Percentiles rank a stretch among this genome's conserved stretches.
phyloP scores from a whole-genome alignment of 768 basidiomycete genomes.

The Coprinopsis sp. region DNA sequence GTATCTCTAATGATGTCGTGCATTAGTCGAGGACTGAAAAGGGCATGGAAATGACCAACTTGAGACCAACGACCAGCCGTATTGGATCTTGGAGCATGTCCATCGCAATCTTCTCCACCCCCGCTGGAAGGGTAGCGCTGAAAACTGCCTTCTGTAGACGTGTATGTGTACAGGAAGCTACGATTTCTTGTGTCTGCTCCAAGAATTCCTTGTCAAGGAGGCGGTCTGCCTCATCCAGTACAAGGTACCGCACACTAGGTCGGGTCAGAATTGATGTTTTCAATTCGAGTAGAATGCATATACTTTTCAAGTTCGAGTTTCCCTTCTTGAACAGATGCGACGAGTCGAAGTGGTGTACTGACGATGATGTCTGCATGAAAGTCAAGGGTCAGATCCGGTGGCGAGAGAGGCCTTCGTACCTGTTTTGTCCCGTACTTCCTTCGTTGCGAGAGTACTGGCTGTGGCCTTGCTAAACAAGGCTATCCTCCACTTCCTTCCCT shows the following conservation, averaged over 20 bases:
- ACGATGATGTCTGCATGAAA: conserved; percentile 72
- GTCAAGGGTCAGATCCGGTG: conserved; percentile 6
- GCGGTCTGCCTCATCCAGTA: conserved; percentile 90
- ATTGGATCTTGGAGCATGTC: conserved; percentile 81
- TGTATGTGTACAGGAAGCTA: conserved; percentile 67
- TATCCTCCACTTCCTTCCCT: conserved; percentile 79
- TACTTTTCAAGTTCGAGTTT: conserved; percentile 70
- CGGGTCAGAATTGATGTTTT: conserved; percentile 2
- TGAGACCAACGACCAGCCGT: conserved; percentile 92
- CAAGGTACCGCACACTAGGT: conserved; percentile 78
- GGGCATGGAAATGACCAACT: conserved; percentile 48
- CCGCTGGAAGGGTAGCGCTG: conserved; percentile 90
- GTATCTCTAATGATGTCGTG: conserved; percentile 67
- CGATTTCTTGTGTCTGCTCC: conserved; percentile 82
- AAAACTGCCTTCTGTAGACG: conserved; percentile 83
- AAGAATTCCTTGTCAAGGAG: conserved; percentile 88
- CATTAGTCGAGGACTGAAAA: conserved; percentile 2
- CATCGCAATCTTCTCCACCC: conserved; percentile 84
- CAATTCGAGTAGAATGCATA: conserved; percentile 19
- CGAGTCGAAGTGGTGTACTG: conserved; percentile 86
- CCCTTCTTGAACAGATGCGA: conserved; percentile 70
- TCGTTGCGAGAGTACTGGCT: conserved; percentile 74
- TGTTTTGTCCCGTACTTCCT: conserved; percentile 60
- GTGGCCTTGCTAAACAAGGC: conserved; percentile 88
- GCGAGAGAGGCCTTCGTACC: conserved; percentile 49